Evolutionary conservation across 2,329 filamentous ascomycete species (phyloP), one percentile per base, ranked within the genome.

Genomic region (Raffaelea ambrosiae): DNA sequence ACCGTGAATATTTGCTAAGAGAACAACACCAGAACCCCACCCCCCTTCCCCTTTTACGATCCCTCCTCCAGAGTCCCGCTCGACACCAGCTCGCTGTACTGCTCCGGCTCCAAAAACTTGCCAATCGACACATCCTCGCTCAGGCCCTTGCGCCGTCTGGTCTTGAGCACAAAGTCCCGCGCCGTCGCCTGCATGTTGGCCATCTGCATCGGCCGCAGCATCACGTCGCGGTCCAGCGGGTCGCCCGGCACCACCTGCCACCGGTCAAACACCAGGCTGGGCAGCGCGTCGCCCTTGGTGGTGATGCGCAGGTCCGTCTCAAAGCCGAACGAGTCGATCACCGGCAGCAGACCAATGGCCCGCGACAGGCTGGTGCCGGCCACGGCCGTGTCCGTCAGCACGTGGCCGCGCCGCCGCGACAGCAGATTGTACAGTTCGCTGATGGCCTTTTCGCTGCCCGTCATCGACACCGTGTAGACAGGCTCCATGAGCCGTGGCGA

Each of bases 171-270:
- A 66, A 98, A 97, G 65, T 98, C 93, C 52, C 93, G 77, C 1
- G 93, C 93, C 43, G 90, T 94, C 20, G 87, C 89, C 70, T 94
- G 88, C 45, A 88, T 86, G 47, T 78, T 79, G 1, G 93, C 93
- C 53, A 90, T 88, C 66, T 97, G 90, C 54, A 98, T 72, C 5
- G 90, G 88, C 44, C 86, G 76, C 48, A 93, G 71, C 55, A 88
- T 81, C 53, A 94, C 83, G 52, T 89, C 86, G 60, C 84, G 85
- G 65, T 98, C 93, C 31, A 98, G 76, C 38, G 93, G 93, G 65
- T 98, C 93, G 48, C 93, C 93, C 2, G 93, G 93, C 1, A 98
- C 91, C 52, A 97, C 88, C 60, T 79, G 89, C 93, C 93, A 98
- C 55, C 87, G 83, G 62, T 98, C 93, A 65, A 98, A 98, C 13